phyloP scores from a whole-genome alignment of 1,139 yeast species.

The Geotrichum histeridarum region DNA sequence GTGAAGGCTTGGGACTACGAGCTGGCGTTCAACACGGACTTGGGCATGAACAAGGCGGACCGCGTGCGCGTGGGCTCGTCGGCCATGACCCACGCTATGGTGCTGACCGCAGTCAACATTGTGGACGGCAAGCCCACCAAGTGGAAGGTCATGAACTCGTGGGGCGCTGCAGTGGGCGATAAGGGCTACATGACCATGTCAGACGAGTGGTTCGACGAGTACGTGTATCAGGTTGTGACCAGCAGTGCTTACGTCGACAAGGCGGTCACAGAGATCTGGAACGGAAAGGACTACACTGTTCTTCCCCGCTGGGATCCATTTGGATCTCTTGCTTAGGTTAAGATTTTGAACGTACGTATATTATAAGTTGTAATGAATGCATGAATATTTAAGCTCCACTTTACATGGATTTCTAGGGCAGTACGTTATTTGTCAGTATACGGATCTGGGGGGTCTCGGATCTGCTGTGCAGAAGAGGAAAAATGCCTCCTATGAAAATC shows the following conservation, averaged over 20 bases:
- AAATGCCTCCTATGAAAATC: too few relatives aligned
- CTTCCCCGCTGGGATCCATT: constrained; percentile 64
- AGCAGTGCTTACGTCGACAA: constrained; percentile 45
- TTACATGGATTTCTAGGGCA: too few relatives aligned
- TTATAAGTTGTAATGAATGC: too few relatives aligned
- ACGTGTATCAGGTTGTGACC: constrained; percentile 61
- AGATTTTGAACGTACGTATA: too few relatives aligned
- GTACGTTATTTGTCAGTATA: too few relatives aligned
- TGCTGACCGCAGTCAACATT: constrained; percentile 56
- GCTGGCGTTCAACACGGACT: constrained; percentile 50
- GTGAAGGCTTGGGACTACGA: constrained; percentile 51
- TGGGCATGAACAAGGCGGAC: constrained; percentile 49
- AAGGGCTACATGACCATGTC: constrained; percentile 62
- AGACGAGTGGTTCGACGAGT: constrained; percentile 63
- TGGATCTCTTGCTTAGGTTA: constrained; percentile 55
- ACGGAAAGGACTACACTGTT: constrained; percentile 46
- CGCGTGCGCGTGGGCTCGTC: constrained; percentile 55
- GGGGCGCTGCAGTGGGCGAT: constrained; percentile 59
- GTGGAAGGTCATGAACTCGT: constrained; percentile 68
- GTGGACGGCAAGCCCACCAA: constrained; percentile 50
- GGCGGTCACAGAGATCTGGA: constrained; percentile 47
- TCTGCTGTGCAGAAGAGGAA: too few relatives aligned
- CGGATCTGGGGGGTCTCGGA: too few relatives aligned
- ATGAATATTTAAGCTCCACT: too few relatives aligned
- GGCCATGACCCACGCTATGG: constrained; percentile 68